These are phyloP conservation scores for Hura crepitans DNA, from an alignment of 441 rosid genomes.

Conservation along the genomic window DNA sequence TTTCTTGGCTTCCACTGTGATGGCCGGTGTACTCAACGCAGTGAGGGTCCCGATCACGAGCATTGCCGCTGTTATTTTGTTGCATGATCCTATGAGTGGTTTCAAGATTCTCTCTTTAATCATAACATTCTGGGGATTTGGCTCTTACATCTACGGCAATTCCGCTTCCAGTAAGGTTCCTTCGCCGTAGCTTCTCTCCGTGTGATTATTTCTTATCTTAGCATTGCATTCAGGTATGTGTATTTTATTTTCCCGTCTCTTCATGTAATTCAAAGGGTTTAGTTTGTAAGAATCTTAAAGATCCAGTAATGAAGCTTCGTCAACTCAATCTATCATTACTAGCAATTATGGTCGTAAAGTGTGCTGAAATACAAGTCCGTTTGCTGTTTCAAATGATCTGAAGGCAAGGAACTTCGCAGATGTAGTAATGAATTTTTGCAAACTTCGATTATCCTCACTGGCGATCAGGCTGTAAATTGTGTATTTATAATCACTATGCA, in stretches of 20 bases:
- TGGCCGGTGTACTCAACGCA: slow-evolving; percentile 80
- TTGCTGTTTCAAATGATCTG: neutral
- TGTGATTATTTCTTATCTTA: neutral
- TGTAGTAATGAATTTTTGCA: neutral
- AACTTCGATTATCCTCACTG: too few species aligned
- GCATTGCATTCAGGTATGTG: neutral
- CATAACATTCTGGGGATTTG: slow-evolving; percentile 73
- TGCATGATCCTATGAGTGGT: slow-evolving; percentile 79
- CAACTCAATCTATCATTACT: neutral
- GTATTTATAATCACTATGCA: neutral
- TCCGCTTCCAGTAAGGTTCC: slow-evolving; percentile 29
- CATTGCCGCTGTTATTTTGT: slow-evolving; percentile 64
- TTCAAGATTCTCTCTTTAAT: slow-evolving; percentile 70
- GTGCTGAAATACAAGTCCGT: neutral
- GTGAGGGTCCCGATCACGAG: slow-evolving; percentile 75
- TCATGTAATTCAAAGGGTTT: neutral
- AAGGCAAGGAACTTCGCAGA: neutral
- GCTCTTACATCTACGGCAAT: slow-evolving; percentile 58
- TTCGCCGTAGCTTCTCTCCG: slow-evolving; percentile 12
- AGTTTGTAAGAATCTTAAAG: too few species aligned
- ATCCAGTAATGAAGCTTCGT: neutral
- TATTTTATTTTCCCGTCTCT: neutral
- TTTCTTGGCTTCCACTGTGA: slow-evolving; percentile 63
- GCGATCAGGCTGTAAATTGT: too few species aligned
- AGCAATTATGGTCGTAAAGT: neutral